Base-by-base conservation (phyloP, 805 yeast genomes). In the Wickerhamiella kurtzmanii region DNA sequence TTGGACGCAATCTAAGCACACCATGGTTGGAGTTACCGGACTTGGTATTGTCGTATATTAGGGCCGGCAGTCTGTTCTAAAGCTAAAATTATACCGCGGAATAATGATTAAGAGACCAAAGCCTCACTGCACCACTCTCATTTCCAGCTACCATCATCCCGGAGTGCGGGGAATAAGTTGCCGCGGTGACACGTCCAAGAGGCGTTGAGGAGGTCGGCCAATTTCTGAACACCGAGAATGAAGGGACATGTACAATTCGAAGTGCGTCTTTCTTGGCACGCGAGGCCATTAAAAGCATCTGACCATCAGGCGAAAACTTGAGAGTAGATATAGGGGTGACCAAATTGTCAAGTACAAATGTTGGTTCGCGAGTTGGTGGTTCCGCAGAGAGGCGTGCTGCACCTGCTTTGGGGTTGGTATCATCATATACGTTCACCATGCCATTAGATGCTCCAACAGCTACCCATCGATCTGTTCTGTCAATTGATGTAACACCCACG, bases 181-280 rank as follows among this genome's bases (percentile, higher is more conserved):
- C 80, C 16, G 79, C 65, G 0, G 96, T 84, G 32, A 92, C 96
- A 54, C 81, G 78, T n/a, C 98, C 99, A 54, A 92, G 72, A 9
- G 98, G 97, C 0, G 98, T 89, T 4, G 87, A 87, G 45, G 89
- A 79, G 1, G 97, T 92, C 16, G 99, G 99, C 98, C 98, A 92
- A 68, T 92, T 92, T 43, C 79, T 72, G 66, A 79, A 92, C 4
- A 85, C 95, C 17, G 84, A 75, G 53, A 89, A 85, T 21, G 83
- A 74, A 19, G 96, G 95, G 48, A 89, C 65, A 61, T 92, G 97
- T 11, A 86, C 88, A 53, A 92, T 62, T 58, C 88, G 75, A 50
- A 92, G 69, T 2, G 96, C 84, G 63, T 92, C 97, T 56, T 80
- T 78, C 66, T 80, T 78, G 3, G 81, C 86, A 56, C 94, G 73